Evolutionary conservation across 2,329 filamentous ascomycete species (phyloP).

Genomic region (Akanthomyces lecanii): DNA sequence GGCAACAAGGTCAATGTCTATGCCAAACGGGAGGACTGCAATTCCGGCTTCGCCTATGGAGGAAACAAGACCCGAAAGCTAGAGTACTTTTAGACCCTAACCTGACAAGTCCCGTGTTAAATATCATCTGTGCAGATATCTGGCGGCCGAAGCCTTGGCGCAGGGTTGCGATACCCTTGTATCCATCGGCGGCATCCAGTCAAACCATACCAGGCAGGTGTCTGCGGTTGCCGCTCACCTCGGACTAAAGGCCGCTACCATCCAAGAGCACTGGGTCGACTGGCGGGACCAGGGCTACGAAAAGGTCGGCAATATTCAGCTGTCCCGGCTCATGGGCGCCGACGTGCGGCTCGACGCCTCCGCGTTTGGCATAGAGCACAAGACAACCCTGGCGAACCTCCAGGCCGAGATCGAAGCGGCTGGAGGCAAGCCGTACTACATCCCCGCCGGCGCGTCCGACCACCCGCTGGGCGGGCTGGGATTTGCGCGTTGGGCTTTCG

Average conservation of each 20-base stretch:
- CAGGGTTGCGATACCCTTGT: constrained; percentile 58
- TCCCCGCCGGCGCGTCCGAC: constrained; percentile 67
- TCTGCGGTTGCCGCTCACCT: constrained; percentile 57
- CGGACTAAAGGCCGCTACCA: constrained; percentile 49
- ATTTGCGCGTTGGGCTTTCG: constrained; percentile 67
- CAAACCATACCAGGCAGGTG: constrained; percentile 66
- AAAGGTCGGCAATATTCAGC: constrained; percentile 66
- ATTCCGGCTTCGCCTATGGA: constrained; percentile 62
- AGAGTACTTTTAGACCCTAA: constrained; percentile 39
- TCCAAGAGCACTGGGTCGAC: constrained; percentile 67
- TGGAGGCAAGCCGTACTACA: constrained; percentile 64
- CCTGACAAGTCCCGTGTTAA: neutral
- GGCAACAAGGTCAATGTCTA: constrained; percentile 59
- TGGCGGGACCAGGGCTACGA: constrained; percentile 57
- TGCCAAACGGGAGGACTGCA: constrained; percentile 69
- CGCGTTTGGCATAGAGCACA: constrained; percentile 65
- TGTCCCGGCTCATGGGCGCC: constrained; percentile 63
- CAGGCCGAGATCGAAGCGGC: constrained; percentile 46
- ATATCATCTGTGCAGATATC: constrained; percentile 44
- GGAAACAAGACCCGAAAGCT: constrained; percentile 69
- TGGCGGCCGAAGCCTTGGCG: constrained; percentile 57
- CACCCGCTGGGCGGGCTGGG: constrained; percentile 67
- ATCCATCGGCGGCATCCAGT: constrained; percentile 64
- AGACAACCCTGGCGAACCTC: constrained; percentile 52
- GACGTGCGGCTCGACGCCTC: constrained; percentile 58